Percentiles rank a stretch among this genome's conserved stretches.
Evolutionary conservation across 768 basidiomycete species (phyloP).

Genomic region (Mycena kentingensis): DNA sequence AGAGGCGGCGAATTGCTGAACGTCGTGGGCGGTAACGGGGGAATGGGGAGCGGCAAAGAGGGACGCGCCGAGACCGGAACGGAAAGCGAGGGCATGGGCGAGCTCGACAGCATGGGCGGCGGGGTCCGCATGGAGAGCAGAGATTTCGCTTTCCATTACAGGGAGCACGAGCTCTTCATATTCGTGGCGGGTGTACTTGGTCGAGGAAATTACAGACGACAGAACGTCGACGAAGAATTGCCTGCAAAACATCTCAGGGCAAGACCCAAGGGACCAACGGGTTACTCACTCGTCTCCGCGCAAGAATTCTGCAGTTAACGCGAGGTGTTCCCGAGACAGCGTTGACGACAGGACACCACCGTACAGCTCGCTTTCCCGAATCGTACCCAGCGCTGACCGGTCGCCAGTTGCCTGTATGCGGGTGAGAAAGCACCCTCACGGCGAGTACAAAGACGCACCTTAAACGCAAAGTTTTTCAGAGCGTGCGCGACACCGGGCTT

Average conservation of each 20-base stretch:
- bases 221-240: slow-evolving; percentile 89
- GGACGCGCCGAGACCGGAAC: slow-evolving; percentile 87
- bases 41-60: slow-evolving; percentile 79
- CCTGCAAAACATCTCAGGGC: slow-evolving; percentile 42
- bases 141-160: slow-evolving; percentile 68
- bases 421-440: not conserved
- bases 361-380: slow-evolving; percentile 91
- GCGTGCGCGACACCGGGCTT: slow-evolving; percentile 90
- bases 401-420: slow-evolving; percentile 72
- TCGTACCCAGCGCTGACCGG: slow-evolving; percentile 85
- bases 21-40: slow-evolving; percentile 63
- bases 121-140: slow-evolving; percentile 60
- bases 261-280: not conserved
- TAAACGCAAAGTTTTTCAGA: slow-evolving; percentile 98
- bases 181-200: slow-evolving; percentile 80
- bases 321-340: slow-evolving; percentile 86
- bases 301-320: slow-evolving; percentile 93
- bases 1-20: slow-evolving; percentile 71
- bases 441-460: slow-evolving; percentile 57
- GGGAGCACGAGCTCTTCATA: slow-evolving; percentile 75
- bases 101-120: slow-evolving; percentile 76
- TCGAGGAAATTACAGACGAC: slow-evolving; percentile 78
- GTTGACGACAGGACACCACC: slow-evolving; percentile 88
- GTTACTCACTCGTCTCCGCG: slow-evolving; percentile 90
- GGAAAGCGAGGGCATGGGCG: slow-evolving; percentile 92